Evolutionary conservation across 768 basidiomycete genomes (phyloP), one percentile per base, ranked within the genome.

Genomic region (Butyriboletus loyo): DNA sequence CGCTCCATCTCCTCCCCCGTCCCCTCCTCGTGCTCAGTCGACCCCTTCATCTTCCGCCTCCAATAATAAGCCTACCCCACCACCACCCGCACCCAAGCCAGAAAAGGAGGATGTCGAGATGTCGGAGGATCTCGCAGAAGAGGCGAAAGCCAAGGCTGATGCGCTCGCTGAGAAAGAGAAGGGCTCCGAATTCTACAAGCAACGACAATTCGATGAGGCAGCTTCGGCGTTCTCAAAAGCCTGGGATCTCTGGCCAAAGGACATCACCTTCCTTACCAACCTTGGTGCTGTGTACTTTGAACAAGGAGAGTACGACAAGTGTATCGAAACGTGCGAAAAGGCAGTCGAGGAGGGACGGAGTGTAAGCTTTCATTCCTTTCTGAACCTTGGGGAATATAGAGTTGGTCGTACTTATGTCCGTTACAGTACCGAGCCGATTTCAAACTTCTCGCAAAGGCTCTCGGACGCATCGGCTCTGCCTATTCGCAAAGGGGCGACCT

Each of bases 301-400:
- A 73, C 80, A 96, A 69, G 92, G 87, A 10, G 86, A 98, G 32
- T 98, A 86, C 63, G 88, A 92, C 72, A 87, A 90, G 67, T 83
- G 84, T 51, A 95, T 99, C 62, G 88, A 94, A 68, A 83, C 84
- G 0, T 95, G 92, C 68, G 86, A 97, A 64, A 95, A 92, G 72
- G 96, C 97, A n/a, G 88, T 92, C 39, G 97, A 98, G 13, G 91
- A 98, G 66, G 97, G 93, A 30, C 87, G 95, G 54, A 79, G 76
- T 54, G 87, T 89, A 60, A 42, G 81, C 65, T 45, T 38, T 2
- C 11, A 1, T 25, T 9, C 38, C n/a, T 5, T 46, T 19, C 21
- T n/a, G 25, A 36, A 30, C 36, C 37, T 25, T 2, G 21, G 2
- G 34, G 21, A 11, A n/a, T 28, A 2, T 36, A 17, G 19, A 10